These are phyloP conservation scores for Candida albicans DNA, from an alignment of 1,139 yeast species.

Conservation along the genomic window DNA sequence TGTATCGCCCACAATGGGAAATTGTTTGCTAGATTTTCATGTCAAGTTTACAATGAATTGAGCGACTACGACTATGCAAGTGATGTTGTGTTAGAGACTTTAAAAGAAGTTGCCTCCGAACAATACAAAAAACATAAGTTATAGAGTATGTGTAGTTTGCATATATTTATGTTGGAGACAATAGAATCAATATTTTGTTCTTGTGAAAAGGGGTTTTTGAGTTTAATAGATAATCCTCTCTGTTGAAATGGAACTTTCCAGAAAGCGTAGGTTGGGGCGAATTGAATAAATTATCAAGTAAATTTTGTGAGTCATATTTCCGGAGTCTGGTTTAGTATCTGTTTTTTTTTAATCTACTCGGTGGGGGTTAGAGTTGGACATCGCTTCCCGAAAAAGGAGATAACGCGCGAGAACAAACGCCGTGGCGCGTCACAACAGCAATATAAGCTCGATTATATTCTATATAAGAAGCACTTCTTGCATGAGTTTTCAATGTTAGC, in stretches of 20 bases:
- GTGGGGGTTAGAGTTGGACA: not conserved
- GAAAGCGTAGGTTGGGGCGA: too few relatives aligned
- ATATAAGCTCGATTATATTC: too few relatives aligned
- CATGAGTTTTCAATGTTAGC: too few relatives aligned
- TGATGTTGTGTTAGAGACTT: conserved; percentile 22
- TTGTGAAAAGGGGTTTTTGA: too few relatives aligned
- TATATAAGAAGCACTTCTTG: too few relatives aligned
- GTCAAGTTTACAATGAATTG: conserved; percentile 59
- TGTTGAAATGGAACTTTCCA: too few relatives aligned
- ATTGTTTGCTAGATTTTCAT: conserved; percentile 53
- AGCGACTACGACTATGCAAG: conserved; percentile 52
- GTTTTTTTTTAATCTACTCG: too few relatives aligned
- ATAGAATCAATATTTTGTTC: not conserved
- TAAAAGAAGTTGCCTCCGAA: conserved; percentile 14
- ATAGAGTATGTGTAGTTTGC: not conserved
- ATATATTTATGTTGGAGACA: too few relatives aligned
- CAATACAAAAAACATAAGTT: not conserved
- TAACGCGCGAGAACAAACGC: too few relatives aligned
- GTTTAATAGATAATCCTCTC: not conserved
- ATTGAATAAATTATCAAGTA: too few relatives aligned
- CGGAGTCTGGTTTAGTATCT: not conserved
- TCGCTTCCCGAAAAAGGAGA: not conserved
- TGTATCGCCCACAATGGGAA: conserved; percentile 40
- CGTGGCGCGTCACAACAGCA: too few relatives aligned
- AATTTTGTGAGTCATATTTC: not conserved